These are phyloP conservation scores for Xenoacremonium recifei DNA, from an alignment of 2,329 filamentous ascomycete species.

Conservation along the genomic window DNA sequence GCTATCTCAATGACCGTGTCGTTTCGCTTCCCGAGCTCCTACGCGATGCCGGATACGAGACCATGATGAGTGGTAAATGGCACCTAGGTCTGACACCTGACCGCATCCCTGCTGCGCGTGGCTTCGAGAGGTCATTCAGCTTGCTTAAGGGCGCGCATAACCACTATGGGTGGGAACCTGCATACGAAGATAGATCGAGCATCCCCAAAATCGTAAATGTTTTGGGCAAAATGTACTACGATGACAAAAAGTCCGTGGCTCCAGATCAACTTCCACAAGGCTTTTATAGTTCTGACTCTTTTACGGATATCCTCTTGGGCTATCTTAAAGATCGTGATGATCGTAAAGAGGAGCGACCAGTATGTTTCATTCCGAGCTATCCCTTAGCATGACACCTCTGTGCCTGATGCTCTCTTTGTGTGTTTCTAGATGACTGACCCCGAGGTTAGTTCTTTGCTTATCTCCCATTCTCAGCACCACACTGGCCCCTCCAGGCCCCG, in stretches of 20 bases:
- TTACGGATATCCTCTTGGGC: slow-evolving; percentile 41
- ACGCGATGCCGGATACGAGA: slow-evolving; percentile 55
- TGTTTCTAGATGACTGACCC: no score
- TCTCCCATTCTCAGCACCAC: no score
- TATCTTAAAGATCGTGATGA: slow-evolving; percentile 39
- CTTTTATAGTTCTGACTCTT: slow-evolving; percentile 46
- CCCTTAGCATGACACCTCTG: no score
- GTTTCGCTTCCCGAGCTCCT: slow-evolving; percentile 53
- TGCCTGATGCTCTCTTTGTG: no score
- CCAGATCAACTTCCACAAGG: slow-evolving; percentile 31
- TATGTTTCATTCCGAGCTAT: no score
- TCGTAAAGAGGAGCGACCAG: no score
- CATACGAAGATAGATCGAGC: slow-evolving; percentile 4
- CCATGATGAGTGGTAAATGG: slow-evolving; percentile 53
- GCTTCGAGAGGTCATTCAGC: slow-evolving; percentile 58
- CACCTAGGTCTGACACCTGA: slow-evolving; percentile 14
- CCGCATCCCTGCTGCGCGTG: slow-evolving; percentile 23
- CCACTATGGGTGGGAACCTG: slow-evolving; percentile 35
- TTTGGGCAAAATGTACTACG: slow-evolving; percentile 5
- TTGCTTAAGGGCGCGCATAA: slow-evolving; percentile 59
- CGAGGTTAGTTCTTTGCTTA: no score
- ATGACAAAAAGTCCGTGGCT: slow-evolving; percentile 12
- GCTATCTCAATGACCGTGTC: slow-evolving; percentile 54
- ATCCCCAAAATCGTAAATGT: slow-evolving; percentile 2
- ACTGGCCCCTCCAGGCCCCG: no score